Conservation (phyloP, 2,329 filamentous ascomycete species). For the Aspergillus sp. region DNA sequence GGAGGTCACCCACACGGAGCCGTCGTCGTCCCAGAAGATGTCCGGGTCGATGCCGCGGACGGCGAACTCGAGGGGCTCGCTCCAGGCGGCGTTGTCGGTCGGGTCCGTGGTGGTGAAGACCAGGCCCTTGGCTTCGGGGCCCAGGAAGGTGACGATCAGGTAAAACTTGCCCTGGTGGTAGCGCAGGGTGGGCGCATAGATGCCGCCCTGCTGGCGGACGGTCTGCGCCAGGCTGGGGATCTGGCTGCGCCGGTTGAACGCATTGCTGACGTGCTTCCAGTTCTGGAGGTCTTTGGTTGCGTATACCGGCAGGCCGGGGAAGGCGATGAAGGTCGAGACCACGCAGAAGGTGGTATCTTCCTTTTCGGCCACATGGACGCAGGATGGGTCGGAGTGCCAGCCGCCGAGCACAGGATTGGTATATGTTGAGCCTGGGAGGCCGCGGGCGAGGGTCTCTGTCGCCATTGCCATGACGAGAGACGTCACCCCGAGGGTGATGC, state of each 20-base stretch:
- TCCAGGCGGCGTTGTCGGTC: constrained; percentile 14
- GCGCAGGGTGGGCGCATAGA: constrained; percentile 43
- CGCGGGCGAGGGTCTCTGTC: not conserved
- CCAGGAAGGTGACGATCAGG: constrained; percentile 31
- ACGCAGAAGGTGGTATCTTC: constrained; percentile 48
- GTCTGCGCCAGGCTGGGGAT: constrained; percentile 33
- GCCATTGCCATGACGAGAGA: not conserved
- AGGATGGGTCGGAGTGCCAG: constrained; percentile 49
- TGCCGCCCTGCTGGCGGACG: constrained; percentile 28
- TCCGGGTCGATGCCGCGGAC: constrained; percentile 19
- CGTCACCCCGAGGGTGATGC: not conserved
- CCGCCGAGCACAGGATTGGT: constrained; percentile 48
- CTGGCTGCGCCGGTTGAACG: constrained; percentile 30
- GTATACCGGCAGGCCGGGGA: constrained; percentile 48
- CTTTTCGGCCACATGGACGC: constrained; percentile 38
- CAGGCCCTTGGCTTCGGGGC: constrained; percentile 10
- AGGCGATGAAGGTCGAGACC: constrained; percentile 45
- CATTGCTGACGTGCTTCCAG: constrained; percentile 20
- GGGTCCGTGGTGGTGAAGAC: constrained; percentile 17
- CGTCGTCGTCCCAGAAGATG: constrained; percentile 23
- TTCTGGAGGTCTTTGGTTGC: constrained; percentile 41
- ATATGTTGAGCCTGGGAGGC: constrained; percentile 4
- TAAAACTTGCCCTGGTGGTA: constrained; percentile 42
- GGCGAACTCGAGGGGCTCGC: constrained; percentile 10
- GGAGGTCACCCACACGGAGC: constrained; percentile 12